Evolutionary conservation across 257 asterid genomes (phyloP).

Genomic region (Solanum phureja): DNA sequence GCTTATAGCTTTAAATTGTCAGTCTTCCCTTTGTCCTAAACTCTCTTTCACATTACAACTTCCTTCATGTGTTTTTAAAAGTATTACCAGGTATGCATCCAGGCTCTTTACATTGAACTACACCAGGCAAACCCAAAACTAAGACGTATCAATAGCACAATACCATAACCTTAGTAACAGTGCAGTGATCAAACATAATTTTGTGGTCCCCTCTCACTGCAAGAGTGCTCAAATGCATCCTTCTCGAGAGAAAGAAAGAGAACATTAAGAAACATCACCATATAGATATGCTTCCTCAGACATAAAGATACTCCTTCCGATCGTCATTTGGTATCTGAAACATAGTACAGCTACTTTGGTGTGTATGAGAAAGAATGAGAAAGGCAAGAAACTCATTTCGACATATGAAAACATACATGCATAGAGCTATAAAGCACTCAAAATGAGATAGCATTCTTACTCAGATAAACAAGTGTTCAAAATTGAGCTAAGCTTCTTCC

Average conservation of each 20-base stretch:
- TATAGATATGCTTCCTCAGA: background rate
- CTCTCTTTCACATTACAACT: background rate
- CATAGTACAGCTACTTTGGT: background rate
- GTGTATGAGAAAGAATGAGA: background rate
- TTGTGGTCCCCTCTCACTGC: background rate
- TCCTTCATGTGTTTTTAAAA: background rate
- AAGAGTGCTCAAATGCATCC: background rate
- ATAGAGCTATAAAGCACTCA: background rate
- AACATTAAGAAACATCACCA: background rate
- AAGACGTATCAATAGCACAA: background rate
- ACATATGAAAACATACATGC: background rate
- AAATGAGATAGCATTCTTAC: conserved; percentile 20
- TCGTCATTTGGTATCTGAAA: background rate
- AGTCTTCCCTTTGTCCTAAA: background rate
- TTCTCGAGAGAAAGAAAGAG: background rate
- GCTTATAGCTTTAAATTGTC: background rate
- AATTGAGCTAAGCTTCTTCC: conserved; percentile 45
- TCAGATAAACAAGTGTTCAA: conserved; percentile 34
- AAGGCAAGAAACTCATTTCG: background rate
- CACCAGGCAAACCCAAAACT: background rate
- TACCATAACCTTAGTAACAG: background rate
- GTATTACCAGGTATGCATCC: background rate
- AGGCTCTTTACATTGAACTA: background rate
- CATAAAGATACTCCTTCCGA: background rate
- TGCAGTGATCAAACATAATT: background rate